Evolutionary conservation across 2,329 filamentous ascomycete genomes (phyloP), one percentile per base, ranked within the genome.

Genomic region (Domatiomyces catenatus): DNA sequence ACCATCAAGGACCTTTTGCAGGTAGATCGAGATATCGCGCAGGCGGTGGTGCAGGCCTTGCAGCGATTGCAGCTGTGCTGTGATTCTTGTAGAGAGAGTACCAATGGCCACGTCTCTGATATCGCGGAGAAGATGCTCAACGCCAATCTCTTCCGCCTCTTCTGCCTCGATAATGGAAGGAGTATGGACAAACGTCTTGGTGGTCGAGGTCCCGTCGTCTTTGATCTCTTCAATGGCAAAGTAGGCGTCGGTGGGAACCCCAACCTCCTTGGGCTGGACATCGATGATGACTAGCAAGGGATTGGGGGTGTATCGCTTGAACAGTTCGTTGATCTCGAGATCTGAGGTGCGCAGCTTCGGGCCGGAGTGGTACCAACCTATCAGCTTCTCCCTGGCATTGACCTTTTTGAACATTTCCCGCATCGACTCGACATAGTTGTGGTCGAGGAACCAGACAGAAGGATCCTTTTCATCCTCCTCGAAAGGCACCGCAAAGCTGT

Each of bases 381-480:
- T 93, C 67, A 98, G 78, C 80, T 96, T 96, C 74, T 98, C 92
- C 57, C 86, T 77, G 54, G 92, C 92, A 73, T 98, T 98, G 76
- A 98, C 89, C 74, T 96, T 96, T 76, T 98, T 98, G 79, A 98
- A 98, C 92, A 98, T 98, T 70, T 96, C 92, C 72, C 92, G 94
- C 92, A 98, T 98, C 61, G 84, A 86, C 71, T 98, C 92, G 69
- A 98, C 86, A 64, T 95, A 98, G 77, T 96, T 96, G 77, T 98
- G 92, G 68, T 98, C 92, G 58, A 98, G 73, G 67, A 96, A 98
- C 92, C 92, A 98, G 66, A 98, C 92, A 36, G 90, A 93, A 2
- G 90, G 90, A 66, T 98, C 89, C 71, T 94, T 94, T 63, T 95
- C 92, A 67, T 98, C 92, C 73, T 98, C 92, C 70, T 98, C 92